Evolutionary conservation across 148 eudicot genomes (phyloP).

Genomic region (Chenopodium album): DNA sequence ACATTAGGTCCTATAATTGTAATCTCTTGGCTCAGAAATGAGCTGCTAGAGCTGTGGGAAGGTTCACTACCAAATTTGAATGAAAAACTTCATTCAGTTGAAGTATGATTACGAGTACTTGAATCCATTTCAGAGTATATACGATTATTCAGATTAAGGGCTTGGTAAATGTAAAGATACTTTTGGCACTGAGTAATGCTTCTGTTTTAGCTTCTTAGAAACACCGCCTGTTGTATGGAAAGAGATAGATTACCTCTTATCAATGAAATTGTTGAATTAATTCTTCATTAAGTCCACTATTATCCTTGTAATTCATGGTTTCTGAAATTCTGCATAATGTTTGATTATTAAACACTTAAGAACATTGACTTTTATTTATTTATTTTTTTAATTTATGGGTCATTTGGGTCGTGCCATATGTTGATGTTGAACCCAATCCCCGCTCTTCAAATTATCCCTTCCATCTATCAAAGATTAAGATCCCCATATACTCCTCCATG

Average conservation of each 20-base stretch:
- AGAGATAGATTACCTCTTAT: neutral
- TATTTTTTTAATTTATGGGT: no score
- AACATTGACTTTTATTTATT: no score
- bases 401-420: no score
- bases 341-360: no score
- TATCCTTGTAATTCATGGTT: neutral
- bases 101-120: constrained; percentile 41
- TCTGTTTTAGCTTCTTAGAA: constrained; percentile 13
- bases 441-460: no score
- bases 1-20: constrained; percentile 79
- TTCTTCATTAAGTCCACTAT: neutral
- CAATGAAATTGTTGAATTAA: neutral
- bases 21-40: constrained; percentile 78
- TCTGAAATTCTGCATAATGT: neutral
- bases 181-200: neutral
- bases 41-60: constrained; percentile 86
- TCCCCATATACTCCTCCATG: no score
- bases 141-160: constrained; percentile 1
- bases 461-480: no score
- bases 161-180: constrained; percentile 32
- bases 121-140: neutral
- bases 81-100: constrained; percentile 59
- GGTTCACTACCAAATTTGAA: constrained; percentile 49
- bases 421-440: no score
- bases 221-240: constrained; percentile 19